These are phyloP conservation scores for Ogataea methanolica DNA, from an alignment of 805 yeast genomes.

Conservation along the genomic window DNA sequence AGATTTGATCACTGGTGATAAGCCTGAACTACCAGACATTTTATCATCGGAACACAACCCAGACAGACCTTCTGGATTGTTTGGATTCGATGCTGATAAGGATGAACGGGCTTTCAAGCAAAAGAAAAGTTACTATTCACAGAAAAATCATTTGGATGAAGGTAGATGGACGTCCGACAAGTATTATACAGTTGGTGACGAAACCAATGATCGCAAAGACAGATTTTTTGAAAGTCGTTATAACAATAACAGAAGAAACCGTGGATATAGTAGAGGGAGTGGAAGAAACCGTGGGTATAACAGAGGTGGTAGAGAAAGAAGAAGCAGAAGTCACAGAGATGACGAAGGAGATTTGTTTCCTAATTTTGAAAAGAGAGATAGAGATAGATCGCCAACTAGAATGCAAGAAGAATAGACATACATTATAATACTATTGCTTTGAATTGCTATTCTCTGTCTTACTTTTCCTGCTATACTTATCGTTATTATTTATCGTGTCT, in stretches of 20 bases:
- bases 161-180: conserved; percentile 11
- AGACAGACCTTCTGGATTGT: conserved; percentile 25
- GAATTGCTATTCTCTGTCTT: too few species aligned
- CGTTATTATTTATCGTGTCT: too few species aligned
- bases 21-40: background rate
- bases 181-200: background rate
- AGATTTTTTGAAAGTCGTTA: background rate
- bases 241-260: background rate
- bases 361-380: conserved; percentile 16
- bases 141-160: too few species aligned
- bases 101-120: conserved; percentile 32
- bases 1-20: conserved; percentile 24
- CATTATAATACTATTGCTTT: background rate
- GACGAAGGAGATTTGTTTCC: conserved; percentile 36
- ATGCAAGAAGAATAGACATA: background rate
- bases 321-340: conserved; percentile 11
- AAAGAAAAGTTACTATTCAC: conserved; percentile 7
- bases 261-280: background rate
- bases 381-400: conserved; percentile 25
- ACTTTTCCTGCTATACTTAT: too few species aligned
- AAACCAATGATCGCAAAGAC: background rate
- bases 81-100: conserved; percentile 28
- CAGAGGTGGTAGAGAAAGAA: conserved; percentile 1
- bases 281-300: background rate
- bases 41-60: too few species aligned